These are phyloP conservation scores for Globisporangium iwayamae DNA, from an alignment of 352 stramenopile genomes.

Conservation along the genomic window DNA sequence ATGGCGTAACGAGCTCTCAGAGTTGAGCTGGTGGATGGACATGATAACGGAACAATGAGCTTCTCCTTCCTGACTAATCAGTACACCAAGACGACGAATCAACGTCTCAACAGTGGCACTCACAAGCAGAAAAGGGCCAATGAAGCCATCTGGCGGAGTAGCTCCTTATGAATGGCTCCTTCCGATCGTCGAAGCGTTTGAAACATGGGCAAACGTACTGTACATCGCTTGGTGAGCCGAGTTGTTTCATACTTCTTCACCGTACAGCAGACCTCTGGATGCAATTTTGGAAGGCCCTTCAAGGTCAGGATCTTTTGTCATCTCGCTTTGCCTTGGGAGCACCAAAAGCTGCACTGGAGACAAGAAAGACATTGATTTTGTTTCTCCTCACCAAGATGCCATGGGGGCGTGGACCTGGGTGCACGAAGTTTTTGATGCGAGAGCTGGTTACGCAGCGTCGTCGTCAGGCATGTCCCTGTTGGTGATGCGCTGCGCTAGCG, in stretches of 20 bases:
- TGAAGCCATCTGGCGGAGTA: background rate
- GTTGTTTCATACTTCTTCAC: background rate
- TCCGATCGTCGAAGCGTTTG: background rate
- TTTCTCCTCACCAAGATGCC: too few relatives aligned
- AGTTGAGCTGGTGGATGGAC: background rate
- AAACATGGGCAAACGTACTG: background rate
- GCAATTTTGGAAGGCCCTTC: too few relatives aligned
- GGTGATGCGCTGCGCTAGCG: background rate
- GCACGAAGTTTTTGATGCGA: background rate
- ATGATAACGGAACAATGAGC: background rate
- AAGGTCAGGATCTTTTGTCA: too few relatives aligned
- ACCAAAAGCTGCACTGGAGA: too few relatives aligned
- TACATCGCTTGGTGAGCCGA: background rate
- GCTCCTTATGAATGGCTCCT: too few relatives aligned
- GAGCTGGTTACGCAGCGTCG: background rate
- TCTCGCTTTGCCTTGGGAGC: too few relatives aligned
- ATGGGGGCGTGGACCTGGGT: background rate
- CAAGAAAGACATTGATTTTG: too few relatives aligned
- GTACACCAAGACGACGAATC: background rate
- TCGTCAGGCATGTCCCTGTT: background rate
- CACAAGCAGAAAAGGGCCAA: background rate
- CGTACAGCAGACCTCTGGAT: too few relatives aligned
- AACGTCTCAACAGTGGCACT: constrained; percentile 7
- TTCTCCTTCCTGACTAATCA: background rate
- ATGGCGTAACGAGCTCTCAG: background rate